phyloP scores from a whole-genome alignment of 116 monocot genomes.

The Trichopus zeylanicus region DNA sequence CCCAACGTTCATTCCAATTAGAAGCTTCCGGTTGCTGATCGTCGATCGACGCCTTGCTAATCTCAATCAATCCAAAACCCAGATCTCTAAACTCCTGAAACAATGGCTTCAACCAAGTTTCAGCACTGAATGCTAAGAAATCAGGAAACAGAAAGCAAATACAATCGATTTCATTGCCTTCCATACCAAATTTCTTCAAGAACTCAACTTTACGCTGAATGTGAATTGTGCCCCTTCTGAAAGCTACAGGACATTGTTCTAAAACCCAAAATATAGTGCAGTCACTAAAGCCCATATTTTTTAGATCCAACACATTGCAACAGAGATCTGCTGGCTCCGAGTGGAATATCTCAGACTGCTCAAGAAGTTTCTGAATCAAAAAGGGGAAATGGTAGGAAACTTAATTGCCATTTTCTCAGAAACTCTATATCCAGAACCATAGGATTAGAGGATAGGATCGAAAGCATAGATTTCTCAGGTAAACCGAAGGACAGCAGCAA shows the following conservation, averaged over 20 bases:
- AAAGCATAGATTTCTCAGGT: slow-evolving; percentile 18
- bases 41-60: slow-evolving; percentile 22
- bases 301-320: slow-evolving; percentile 13
- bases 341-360: slow-evolving; percentile 22
- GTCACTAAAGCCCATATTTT: slow-evolving; percentile 19
- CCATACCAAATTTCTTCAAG: slow-evolving; percentile 29
- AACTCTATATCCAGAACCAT: slow-evolving; percentile 19
- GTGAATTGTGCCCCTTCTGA: slow-evolving; percentile 15
- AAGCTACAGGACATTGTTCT: slow-evolving; percentile 28
- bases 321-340: slow-evolving; percentile 23
- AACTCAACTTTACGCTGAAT: slow-evolving; percentile 25
- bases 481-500: slow-evolving; percentile 28
- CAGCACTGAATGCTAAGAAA: slow-evolving; percentile 19
- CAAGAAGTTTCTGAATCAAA: slow-evolving; percentile 21
- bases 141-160: slow-evolving; percentile 32
- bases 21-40: slow-evolving; percentile 27
- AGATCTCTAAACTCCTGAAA: slow-evolving; percentile 43
- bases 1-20: slow-evolving; percentile 51
- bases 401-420: slow-evolving; percentile 23
- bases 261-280: slow-evolving; percentile 34
- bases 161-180: slow-evolving; percentile 25
- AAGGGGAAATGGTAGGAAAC: background rate
- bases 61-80: slow-evolving; percentile 23
- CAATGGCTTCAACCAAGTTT: slow-evolving; percentile 43
- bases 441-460: slow-evolving; percentile 23